Conservation (phyloP, 2,329 filamentous ascomycete genomes). For the Neopestalotiopsis rosae region DNA sequence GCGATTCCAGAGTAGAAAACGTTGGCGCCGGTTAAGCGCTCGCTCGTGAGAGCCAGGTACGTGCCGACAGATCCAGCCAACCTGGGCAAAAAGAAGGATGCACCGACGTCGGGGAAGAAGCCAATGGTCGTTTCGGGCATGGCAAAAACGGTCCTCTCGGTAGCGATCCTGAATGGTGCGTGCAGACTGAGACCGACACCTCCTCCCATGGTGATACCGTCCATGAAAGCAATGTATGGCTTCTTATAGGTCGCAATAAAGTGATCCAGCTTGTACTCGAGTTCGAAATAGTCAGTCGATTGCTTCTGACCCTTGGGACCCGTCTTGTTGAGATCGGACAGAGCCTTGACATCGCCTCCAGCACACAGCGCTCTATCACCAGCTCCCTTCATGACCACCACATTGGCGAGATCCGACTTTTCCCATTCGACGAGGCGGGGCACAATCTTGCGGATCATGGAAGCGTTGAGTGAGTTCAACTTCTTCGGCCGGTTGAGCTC, state of each 20-base stretch:
- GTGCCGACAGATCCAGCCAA: slow-evolving; percentile 87
- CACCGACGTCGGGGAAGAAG: slow-evolving; percentile 98
- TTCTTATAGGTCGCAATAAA: slow-evolving; percentile 92
- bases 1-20: slow-evolving; percentile 91
- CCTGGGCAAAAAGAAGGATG: slow-evolving; percentile 91
- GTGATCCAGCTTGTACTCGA: slow-evolving; percentile 97
- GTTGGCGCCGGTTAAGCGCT: slow-evolving; percentile 80
- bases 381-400: slow-evolving; percentile 89
- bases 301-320: slow-evolving; percentile 72
- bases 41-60: slow-evolving; percentile 91
- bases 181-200: slow-evolving; percentile 94
- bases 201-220: slow-evolving; percentile 98
- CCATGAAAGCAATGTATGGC: slow-evolving; percentile 94
- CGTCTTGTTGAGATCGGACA: slow-evolving; percentile 75
- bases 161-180: slow-evolving; percentile 94
- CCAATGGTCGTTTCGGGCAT: slow-evolving; percentile 99
- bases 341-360: slow-evolving; percentile 84
- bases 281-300: slow-evolving; percentile 85
- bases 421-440: slow-evolving; percentile 91
- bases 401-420: slow-evolving; percentile 91
- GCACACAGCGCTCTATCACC: slow-evolving; percentile 89
- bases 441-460: slow-evolving; percentile 94
- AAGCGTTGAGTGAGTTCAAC: slow-evolving; percentile 89
- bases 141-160: slow-evolving; percentile 92
- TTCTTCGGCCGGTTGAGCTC: slow-evolving; percentile 94